Evolutionary conservation across 176 grass and related monocot genomes (phyloP), one percentile per base, ranked within the genome.

Genomic region (Musa acuminata): DNA sequence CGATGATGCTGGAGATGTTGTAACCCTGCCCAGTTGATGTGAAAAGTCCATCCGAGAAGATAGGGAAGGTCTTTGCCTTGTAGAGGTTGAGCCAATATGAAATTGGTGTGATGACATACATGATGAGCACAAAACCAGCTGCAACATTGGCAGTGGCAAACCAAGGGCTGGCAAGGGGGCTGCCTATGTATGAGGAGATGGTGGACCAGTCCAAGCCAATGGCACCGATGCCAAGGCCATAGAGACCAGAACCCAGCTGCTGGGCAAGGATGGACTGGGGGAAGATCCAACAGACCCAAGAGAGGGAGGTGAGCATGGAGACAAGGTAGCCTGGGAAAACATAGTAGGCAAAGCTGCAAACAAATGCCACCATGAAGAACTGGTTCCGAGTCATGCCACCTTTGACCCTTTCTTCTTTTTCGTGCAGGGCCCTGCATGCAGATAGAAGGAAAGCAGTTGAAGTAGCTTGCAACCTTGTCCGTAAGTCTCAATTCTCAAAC

Each of bases 161-260:
- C 94, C 94, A 93, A 11, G 95, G 95, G 77, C 95, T 98, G 57
- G 94, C 94, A 8, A 98, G 90, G 3, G 94, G 94, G 72, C 94
- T 98, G 3, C 87, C 90, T 2, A 98, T 80, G 79, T 98, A 98
- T 2, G 90, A 82, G 77, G 90, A 98, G 58, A 93, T 66, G 2
- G 80, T 78, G 2, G 90, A 90, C 94, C 94, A 98, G 83, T 98
- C 94, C 0, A 98, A 82, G 1, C 94, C 86, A 0, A 93, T 72
- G 1, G 90, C 90, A 1, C 90, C 90, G 12, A 98, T 80, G 16
- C 95, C 90, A 0, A 98, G 94, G 9, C 94, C 94, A 0, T 58
- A 57, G 26, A 98, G 86, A 1, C 94, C 94, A 0, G 90, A 98
- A 24, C 95, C 95, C 7, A 98, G 82, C 51, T 98, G 95, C 75